Base-by-base conservation (phyloP, 129 eudicot species). In the Saussurea involucrata region DNA sequence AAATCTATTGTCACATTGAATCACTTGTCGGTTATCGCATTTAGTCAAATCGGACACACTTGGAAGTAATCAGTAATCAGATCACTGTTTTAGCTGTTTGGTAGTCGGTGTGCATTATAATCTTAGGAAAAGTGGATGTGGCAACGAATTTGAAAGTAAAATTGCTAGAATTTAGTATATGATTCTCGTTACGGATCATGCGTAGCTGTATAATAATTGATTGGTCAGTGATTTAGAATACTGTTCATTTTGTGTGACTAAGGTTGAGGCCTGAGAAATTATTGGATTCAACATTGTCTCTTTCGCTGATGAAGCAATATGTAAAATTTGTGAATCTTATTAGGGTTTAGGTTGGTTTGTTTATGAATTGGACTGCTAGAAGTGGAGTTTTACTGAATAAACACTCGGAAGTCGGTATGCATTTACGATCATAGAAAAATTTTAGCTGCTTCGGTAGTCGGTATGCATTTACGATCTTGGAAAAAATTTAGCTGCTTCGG, bases 241-340 rank as follows among this genome's bases (percentile, higher is more conserved):
- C 3, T 29, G 36, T 29, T 46, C 53, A 12, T 55, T 17, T 37
- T 40, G 55, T 78, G 6, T 21, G 58, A 49, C 63, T 78, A 78
- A 71, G 77, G 63, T 71, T 71, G 63, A 78, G 31, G 32, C 61
- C 49, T 70, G 61, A 68, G 12, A 25, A 20, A 44, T 42, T 24
- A 71, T 57, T 32, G 17, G 53, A 24, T 71, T 46, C 46, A n/a
- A 46, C 66, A 28, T 53, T 72, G 53, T 29, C 65, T 17, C 42
- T 8, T 49, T n/a, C n/a, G n/a, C n/a, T n/a, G 18, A 4, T 8
- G 20, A 18, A 6, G 8, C 7, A 10, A 20, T 8, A 57, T 34
- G 5, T 1, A 36, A 2, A 32, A 13, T 49, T 49, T 15, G 21
- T 49, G 58, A 49, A 4, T 4, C 58, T 49, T 15, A 4, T 49